Base-by-base conservation (phyloP, 1,139 yeast species). In the Kluyveromyces sp. region DNA sequence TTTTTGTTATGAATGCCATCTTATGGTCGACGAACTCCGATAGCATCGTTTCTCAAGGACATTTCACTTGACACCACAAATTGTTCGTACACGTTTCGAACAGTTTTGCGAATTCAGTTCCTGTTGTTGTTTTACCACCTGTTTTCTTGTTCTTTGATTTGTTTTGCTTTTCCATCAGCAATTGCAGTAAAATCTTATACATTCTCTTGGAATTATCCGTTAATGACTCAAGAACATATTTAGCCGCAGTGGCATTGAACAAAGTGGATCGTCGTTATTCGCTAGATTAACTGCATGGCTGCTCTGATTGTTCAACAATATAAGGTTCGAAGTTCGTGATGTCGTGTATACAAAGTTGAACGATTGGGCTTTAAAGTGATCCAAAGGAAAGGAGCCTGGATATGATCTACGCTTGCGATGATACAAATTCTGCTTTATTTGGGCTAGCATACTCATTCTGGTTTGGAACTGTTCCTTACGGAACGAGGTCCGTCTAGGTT, bases 1-100 rank as follows among this genome's bases (percentile, higher is more conserved):
- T 84, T 57, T 79, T 81, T 1, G 78, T 69, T 34, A 84, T 60
- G 2, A 68, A 72, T 44, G 94, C 85, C 96, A 94, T 89, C 56
- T 85, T 85, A 63, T 92, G 99, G 62, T 92, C 98, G 36, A 83
- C 73, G 57, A 87, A 94, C 65, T 92, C 98, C 21, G 83, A 79
- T 42, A 92, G 69, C 75, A 90, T 80, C 0, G 92, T 81, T n/a
- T 52, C 96, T 69, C 60, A 90, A 83, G 39, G 83, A 83, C 48
- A 83, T 77, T 57, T 89, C 96, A 61, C 86, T 88, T 25, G 94
- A 81, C 0, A 90, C 88, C 45, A 92, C 77, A 56, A 90, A 88
- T 55, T 87, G 87, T 46, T 83, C 82, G 25, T 77, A 72, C 97
- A 90, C 35, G 73, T 63, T 39, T 77, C 76, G 61, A 79, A 86